Conservation (phyloP, 257 asterid species). For the Solanum arcanum region DNA sequence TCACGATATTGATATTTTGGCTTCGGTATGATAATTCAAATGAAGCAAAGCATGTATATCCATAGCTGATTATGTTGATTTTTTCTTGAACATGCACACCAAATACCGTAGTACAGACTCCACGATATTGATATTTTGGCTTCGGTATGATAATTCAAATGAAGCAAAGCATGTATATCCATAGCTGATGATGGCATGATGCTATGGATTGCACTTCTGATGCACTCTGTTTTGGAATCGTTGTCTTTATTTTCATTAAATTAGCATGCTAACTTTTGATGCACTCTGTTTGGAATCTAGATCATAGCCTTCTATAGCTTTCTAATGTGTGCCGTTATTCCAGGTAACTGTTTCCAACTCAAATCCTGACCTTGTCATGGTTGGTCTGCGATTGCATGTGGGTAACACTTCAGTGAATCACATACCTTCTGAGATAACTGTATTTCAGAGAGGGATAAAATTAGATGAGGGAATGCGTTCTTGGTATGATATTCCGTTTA, state of each 20-base stretch:
- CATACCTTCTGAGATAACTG: conserved; percentile 77
- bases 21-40: background rate
- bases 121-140: background rate
- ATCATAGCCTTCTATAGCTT: background rate
- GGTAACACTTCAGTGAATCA: conserved; percentile 87
- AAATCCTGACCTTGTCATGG: conserved; percentile 97
- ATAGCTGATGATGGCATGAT: background rate
- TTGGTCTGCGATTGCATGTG: conserved; percentile 88
- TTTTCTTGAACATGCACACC: background rate
- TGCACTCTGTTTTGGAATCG: background rate
- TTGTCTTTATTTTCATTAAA: background rate
- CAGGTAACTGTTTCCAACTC: conserved; percentile 88
- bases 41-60: background rate
- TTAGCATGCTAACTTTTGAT: background rate
- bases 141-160: background rate
- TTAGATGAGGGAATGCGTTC: conserved; percentile 96
- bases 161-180: background rate
- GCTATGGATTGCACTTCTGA: too few relatives aligned
- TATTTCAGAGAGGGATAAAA: conserved; percentile 81
- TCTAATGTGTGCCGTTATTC: background rate
- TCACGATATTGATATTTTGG: background rate
- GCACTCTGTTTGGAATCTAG: background rate
- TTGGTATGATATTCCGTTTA: conserved; percentile 98
- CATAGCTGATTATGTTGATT: background rate
- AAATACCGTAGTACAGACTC: background rate